Evolutionary conservation across 495 filamentous ascomycete species (phyloP).

Genomic region (Penicillium verhagenii): DNA sequence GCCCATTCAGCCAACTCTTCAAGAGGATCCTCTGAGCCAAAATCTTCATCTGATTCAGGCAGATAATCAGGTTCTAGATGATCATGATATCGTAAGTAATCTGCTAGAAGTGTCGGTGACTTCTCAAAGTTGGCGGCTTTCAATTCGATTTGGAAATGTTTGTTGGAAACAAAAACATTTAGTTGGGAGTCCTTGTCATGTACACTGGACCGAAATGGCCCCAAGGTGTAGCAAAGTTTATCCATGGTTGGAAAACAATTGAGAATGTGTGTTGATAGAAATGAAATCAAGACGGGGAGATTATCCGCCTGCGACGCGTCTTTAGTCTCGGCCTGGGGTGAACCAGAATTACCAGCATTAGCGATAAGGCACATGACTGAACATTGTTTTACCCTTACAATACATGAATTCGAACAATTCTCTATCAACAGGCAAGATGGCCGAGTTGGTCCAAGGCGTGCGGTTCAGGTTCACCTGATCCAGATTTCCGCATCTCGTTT

Average conservation of each 20-base stretch:
- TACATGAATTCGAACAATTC: neutral
- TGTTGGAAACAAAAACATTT: slow-evolving; percentile 14
- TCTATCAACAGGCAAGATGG: slow-evolving; percentile 29
- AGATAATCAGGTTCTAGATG: slow-evolving; percentile 11
- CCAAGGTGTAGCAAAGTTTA: slow-evolving; percentile 7
- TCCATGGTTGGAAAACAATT: neutral
- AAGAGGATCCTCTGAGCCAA: neutral
- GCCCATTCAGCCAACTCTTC: neutral
- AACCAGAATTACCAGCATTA: too few relatives aligned
- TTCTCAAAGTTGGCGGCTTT: slow-evolving; percentile 8
- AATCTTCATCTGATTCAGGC: neutral
- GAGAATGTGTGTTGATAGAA: neutral
- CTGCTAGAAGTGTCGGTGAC: slow-evolving; percentile 8
- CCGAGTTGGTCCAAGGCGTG: slow-evolving; percentile 40
- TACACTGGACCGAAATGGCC: slow-evolving; percentile 14
- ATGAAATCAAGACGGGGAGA: too few relatives aligned
- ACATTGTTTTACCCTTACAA: neutral
- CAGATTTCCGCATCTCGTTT: slow-evolving; percentile 25
- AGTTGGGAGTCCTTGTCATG: slow-evolving; percentile 8
- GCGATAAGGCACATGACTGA: neutral
- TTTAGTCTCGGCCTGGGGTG: too few relatives aligned
- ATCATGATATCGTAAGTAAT: slow-evolving; percentile 13
- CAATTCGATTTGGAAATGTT: slow-evolving; percentile 14
- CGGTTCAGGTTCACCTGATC: slow-evolving; percentile 35
- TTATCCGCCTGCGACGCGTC: too few relatives aligned